phyloP scores from a whole-genome alignment of 495 filamentous ascomycete genomes.

The Xylaria castorea region DNA sequence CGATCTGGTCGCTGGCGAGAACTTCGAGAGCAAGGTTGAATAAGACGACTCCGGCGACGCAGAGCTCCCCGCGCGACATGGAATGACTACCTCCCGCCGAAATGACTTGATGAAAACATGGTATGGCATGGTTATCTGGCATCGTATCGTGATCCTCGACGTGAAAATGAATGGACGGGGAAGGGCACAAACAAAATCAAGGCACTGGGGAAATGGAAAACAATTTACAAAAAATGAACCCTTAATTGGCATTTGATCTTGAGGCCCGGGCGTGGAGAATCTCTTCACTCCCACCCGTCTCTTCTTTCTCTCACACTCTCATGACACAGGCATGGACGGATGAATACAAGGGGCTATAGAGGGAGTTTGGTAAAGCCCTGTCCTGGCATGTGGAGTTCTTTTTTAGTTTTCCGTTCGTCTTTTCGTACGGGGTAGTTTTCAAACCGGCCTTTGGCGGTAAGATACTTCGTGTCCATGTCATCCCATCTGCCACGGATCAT shows the following conservation, averaged over 20 bases:
- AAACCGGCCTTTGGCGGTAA: neutral
- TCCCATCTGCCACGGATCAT: conserved; percentile 5
- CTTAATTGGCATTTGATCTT: conserved; percentile 35
- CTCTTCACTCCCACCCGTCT: conserved; percentile 20
- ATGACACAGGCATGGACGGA: conserved; percentile 5
- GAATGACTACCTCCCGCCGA: conserved; percentile 20
- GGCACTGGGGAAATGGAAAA: conserved; percentile 11
- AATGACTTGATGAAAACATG: conserved; percentile 26
- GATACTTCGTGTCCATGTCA: conserved; percentile 3
- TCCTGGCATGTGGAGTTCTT: conserved; percentile 13
- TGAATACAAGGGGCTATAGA: conserved; percentile 7
- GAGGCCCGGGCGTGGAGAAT: conserved; percentile 19
- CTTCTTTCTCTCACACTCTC: conserved; percentile 9
- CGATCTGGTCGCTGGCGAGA: conserved; percentile 92
- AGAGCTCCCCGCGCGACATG: conserved; percentile 18
- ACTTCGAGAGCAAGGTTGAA: conserved; percentile 95
- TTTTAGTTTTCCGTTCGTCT: conserved; percentile 24
- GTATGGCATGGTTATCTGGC: conserved; percentile 19
- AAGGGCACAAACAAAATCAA: conserved; percentile 27
- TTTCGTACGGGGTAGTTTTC: conserved; percentile 26
- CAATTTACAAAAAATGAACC: conserved; percentile 24
- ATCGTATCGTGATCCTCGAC: conserved; percentile 29
- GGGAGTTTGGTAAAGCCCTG: conserved; percentile 26
- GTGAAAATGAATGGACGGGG: conserved; percentile 6
- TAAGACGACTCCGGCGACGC: conserved; percentile 50